A percentile compares a stretch with the other conserved stretches of the same genome.
These are phyloP conservation scores for Arthrobotrys sinensis DNA, from an alignment of 2,329 filamentous ascomycete species.

Conservation along the genomic window DNA sequence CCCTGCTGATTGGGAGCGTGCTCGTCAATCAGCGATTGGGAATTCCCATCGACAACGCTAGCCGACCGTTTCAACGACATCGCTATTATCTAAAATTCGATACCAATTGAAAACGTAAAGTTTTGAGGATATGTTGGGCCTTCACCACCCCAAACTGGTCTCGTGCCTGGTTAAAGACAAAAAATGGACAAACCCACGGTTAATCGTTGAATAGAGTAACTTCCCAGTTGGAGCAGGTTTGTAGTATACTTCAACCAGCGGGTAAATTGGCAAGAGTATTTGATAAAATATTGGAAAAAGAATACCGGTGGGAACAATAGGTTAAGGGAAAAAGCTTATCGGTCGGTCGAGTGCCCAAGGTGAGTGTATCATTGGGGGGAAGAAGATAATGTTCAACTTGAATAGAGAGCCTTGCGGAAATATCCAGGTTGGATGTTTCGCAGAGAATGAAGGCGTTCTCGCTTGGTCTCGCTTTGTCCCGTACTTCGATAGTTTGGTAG, in stretches of 20 bases:
- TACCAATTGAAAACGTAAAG: slow-evolving; percentile 2
- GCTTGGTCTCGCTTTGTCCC: slow-evolving; percentile 35
- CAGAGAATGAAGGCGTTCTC: slow-evolving; percentile 23
- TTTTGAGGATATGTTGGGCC: slow-evolving; percentile 13
- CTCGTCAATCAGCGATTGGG: slow-evolving; percentile 42
- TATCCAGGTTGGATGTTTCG: slow-evolving; percentile 34
- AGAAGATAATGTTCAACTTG: slow-evolving; percentile 17
- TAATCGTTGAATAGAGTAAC: slow-evolving; percentile 15
- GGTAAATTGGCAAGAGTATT: slow-evolving; percentile 15
- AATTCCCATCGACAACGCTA: slow-evolving; percentile 43
- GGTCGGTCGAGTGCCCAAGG: slow-evolving; percentile 30
- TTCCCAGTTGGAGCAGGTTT: slow-evolving; percentile 6
- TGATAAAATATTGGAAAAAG: slow-evolving; percentile 27
- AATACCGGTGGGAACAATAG: slow-evolving; percentile 18
- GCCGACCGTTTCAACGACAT: slow-evolving; percentile 60
- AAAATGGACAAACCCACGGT: slow-evolving; percentile 7
- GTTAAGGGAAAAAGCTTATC: slow-evolving; percentile 34
- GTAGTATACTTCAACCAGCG: slow-evolving; percentile 23
- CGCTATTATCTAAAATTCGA: slow-evolving; percentile 12
- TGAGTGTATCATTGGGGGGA: slow-evolving; percentile 35
- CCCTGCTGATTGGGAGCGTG: slow-evolving; percentile 26
- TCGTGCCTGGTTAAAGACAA: slow-evolving; percentile 4
- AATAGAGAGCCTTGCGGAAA: slow-evolving; percentile 31
- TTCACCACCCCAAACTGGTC: background rate
- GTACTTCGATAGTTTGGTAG: slow-evolving; percentile 19